Percentiles rank a stretch among this genome's conserved stretches.
Evolutionary conservation across 192 early-diverging fungal species (phyloP).

Genomic region (Spizellomyces sp.): DNA sequence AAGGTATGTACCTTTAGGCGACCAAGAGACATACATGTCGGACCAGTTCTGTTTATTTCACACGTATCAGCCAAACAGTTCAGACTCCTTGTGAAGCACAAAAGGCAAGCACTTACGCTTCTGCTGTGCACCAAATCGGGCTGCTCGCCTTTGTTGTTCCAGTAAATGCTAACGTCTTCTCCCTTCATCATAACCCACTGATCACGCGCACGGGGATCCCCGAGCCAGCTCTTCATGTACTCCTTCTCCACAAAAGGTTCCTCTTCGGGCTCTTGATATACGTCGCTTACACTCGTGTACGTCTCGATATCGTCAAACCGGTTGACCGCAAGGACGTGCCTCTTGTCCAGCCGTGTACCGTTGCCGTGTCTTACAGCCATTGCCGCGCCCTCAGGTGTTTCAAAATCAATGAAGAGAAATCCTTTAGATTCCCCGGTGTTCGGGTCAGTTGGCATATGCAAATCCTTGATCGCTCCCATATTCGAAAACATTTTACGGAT

Average conservation of each 20-base stretch:
- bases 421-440: slow-evolving; percentile 81
- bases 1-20: slow-evolving; percentile 90
- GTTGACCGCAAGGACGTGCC: slow-evolving; percentile 80
- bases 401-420: slow-evolving; percentile 93
- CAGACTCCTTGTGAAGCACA: not conserved
- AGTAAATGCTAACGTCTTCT: slow-evolving; percentile 83
- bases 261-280: slow-evolving; percentile 68
- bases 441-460: slow-evolving; percentile 85
- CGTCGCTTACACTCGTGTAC: slow-evolving; percentile 74
- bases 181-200: slow-evolving; percentile 88
- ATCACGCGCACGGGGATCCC: slow-evolving; percentile 81
- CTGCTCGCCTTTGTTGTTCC: slow-evolving; percentile 85
- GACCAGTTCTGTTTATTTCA: slow-evolving; percentile 78
- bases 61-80: not conserved
- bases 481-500: slow-evolving; percentile 80
- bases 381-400: slow-evolving; percentile 79
- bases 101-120: slow-evolving; percentile 9
- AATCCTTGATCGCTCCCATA: slow-evolving; percentile 75
- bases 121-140: slow-evolving; percentile 76
- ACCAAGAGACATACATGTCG: slow-evolving; percentile 93
- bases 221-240: slow-evolving; percentile 88
- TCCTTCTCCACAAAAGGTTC: slow-evolving; percentile 77
- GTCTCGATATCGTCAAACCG: slow-evolving; percentile 91
- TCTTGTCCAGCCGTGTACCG: slow-evolving; percentile 79
- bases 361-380: slow-evolving; percentile 75